phyloP scores from a whole-genome alignment of 345 rosid genomes.

The Dovyalis caffra region DNA sequence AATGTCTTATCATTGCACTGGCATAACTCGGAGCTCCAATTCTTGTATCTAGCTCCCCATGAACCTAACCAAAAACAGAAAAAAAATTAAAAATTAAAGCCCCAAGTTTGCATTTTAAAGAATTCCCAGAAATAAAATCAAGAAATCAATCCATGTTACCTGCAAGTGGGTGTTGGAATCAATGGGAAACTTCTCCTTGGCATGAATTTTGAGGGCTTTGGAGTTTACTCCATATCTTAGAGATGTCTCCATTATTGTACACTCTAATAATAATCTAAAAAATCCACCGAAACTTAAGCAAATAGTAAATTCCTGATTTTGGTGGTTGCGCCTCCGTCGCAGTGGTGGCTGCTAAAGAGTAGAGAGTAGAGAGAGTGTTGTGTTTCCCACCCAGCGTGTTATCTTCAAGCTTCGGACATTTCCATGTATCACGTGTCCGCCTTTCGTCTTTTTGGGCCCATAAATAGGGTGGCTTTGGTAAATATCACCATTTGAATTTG shows the following conservation, averaged over 20 bases:
- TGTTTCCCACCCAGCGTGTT: not conserved
- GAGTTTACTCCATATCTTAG: conserved; percentile 63
- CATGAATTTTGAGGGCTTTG: conserved; percentile 72
- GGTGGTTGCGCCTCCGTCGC: not conserved
- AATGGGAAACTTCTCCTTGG: conserved; percentile 68
- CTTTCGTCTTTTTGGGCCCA: not conserved
- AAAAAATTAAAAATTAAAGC: not conserved
- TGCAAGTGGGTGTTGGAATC: conserved; percentile 67
- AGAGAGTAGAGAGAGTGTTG: not conserved
- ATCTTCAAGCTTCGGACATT: not conserved
- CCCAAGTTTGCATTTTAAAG: not conserved
- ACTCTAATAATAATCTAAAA: not conserved
- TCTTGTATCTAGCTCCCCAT: conserved; percentile 87
- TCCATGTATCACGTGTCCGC: not conserved
- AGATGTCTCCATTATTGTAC: conserved; percentile 68
- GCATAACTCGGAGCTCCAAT: conserved; percentile 56
- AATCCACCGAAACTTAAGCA: conserved; percentile 2
- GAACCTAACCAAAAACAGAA: conserved; percentile 50
- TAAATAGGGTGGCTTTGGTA: not conserved
- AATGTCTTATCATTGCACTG: conserved; percentile 67
- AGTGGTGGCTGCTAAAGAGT: not conserved
- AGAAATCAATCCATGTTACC: conserved; percentile 33
- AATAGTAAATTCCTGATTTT: not conserved
- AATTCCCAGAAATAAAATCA: not conserved
- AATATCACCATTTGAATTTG: not conserved